A percentile compares a stretch with the other conserved stretches of the same genome.
phyloP scores from a whole-genome alignment of 306 rosid genomes.

The Boehmeria nivea region DNA sequence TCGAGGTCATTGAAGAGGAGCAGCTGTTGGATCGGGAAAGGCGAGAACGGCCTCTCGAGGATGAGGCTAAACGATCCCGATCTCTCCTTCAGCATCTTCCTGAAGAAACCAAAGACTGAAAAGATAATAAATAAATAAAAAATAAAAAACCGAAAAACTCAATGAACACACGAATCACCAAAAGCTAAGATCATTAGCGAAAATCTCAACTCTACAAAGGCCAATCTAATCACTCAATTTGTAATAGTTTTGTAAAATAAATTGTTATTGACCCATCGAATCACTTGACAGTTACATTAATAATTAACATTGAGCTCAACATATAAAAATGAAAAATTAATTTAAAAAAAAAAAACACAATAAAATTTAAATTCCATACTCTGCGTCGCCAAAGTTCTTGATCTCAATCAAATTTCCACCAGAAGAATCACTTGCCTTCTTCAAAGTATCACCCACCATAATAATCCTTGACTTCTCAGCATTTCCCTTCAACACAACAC shows the following conservation, averaged over 20 bases:
- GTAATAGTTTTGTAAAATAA: too few species aligned
- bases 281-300: background rate
- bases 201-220: background rate
- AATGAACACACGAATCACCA: slow-evolving; percentile 37
- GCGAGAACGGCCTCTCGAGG: slow-evolving; percentile 49
- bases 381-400: slow-evolving; percentile 51
- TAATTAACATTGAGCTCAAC: background rate
- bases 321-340: background rate
- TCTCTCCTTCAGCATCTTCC: slow-evolving; percentile 59
- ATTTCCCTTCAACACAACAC: slow-evolving; percentile 49
- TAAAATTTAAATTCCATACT: slow-evolving; percentile 34
- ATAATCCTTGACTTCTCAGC: slow-evolving; percentile 88
- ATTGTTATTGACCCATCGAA: background rate
- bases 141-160: slow-evolving; percentile 17
- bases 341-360: too few species aligned
- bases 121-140: background rate
- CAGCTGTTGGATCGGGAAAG: slow-evolving; percentile 49
- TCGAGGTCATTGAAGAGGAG: slow-evolving; percentile 54
- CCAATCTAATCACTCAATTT: too few species aligned
- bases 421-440: slow-evolving; percentile 66
- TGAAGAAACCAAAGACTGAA: slow-evolving; percentile 58
- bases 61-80: slow-evolving; percentile 44
- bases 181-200: slow-evolving; percentile 13
- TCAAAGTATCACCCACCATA: slow-evolving; percentile 92
- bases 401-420: slow-evolving; percentile 48